A percentile compares a stretch with the other conserved stretches of the same genome.
These are phyloP conservation scores for Nicotiana noctiflora DNA, from an alignment of 257 asterid species.

Conservation along the genomic window DNA sequence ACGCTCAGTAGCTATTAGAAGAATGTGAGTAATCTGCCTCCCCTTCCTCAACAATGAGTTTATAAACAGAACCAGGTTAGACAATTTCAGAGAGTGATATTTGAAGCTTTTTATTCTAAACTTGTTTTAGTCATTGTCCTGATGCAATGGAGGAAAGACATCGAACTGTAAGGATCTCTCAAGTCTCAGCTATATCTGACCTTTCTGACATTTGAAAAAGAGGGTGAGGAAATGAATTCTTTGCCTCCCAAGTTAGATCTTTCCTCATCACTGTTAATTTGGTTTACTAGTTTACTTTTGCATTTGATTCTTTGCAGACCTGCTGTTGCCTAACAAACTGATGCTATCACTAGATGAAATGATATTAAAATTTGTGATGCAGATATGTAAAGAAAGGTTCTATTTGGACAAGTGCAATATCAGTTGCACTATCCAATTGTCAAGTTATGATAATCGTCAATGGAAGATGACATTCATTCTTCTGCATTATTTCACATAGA, in stretches of 20 bases:
- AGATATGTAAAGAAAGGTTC: background rate
- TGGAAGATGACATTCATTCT: background rate
- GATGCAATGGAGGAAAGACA: background rate
- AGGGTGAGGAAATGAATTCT: background rate
- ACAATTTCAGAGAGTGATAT: background rate
- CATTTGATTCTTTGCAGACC: background rate
- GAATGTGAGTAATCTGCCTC: background rate
- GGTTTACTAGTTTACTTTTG: background rate
- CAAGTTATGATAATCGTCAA: background rate
- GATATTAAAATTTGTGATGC: slow-evolving; percentile 1
- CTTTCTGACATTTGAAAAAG: background rate
- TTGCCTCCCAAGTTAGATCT: background rate
- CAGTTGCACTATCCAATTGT: background rate
- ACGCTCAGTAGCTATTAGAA: background rate
- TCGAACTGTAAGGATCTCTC: background rate
- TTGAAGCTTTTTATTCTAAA: background rate
- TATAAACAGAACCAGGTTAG: background rate
- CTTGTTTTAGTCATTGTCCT: background rate
- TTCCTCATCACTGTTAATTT: background rate
- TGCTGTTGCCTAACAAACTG: background rate
- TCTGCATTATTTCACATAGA: background rate
- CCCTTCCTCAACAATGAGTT: background rate
- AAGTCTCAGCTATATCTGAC: background rate
- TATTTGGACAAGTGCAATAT: background rate
- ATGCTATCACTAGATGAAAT: background rate